These are phyloP conservation scores for Cordyceps cicadae DNA, from an alignment of 2,329 filamentous ascomycete species.

Conservation along the genomic window DNA sequence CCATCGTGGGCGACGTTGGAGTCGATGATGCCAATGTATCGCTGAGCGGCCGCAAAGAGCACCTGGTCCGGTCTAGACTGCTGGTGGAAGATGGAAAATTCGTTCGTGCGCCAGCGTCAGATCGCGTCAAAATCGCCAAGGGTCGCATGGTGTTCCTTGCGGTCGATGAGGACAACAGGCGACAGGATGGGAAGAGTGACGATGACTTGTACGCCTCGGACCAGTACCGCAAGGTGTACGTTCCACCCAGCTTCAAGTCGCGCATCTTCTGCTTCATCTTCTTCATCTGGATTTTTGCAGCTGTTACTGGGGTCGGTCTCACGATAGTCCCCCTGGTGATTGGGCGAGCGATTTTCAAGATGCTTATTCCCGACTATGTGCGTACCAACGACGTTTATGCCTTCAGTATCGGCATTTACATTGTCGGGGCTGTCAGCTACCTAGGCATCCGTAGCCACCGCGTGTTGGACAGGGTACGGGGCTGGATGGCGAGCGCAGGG, in stretches of 20 bases:
- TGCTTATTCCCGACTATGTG: constrained; percentile 61
- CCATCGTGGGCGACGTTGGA: constrained; percentile 40
- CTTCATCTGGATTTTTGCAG: constrained; percentile 88
- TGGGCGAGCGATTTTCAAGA: constrained; percentile 69
- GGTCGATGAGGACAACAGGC: constrained; percentile 56
- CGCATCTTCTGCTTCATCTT: constrained; percentile 81
- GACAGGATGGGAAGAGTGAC: constrained; percentile 47
- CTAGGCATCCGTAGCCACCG: constrained; percentile 42
- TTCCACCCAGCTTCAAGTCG: constrained; percentile 75
- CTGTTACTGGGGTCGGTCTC: constrained; percentile 72
- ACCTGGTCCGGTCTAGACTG: constrained; percentile 40
- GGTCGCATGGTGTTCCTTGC: constrained; percentile 72
- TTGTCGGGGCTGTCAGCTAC: constrained; percentile 63
- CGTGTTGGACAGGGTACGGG: constrained; percentile 26
- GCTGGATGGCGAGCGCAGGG: constrained; percentile 21
- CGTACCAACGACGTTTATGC: constrained; percentile 93
- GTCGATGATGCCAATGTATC: constrained; percentile 33
- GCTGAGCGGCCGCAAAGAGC: constrained; percentile 32
- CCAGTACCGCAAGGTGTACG: constrained; percentile 64
- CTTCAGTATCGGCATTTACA: constrained; percentile 82
- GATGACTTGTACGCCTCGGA: constrained; percentile 45
- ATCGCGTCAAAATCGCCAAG: constrained; percentile 90
- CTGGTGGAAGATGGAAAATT: constrained; percentile 68
- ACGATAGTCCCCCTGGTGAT: constrained; percentile 83
- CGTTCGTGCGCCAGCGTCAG: constrained; percentile 86